Evolutionary conservation across 257 asterid species (phyloP).

Genomic region (Solanum rostratum): DNA sequence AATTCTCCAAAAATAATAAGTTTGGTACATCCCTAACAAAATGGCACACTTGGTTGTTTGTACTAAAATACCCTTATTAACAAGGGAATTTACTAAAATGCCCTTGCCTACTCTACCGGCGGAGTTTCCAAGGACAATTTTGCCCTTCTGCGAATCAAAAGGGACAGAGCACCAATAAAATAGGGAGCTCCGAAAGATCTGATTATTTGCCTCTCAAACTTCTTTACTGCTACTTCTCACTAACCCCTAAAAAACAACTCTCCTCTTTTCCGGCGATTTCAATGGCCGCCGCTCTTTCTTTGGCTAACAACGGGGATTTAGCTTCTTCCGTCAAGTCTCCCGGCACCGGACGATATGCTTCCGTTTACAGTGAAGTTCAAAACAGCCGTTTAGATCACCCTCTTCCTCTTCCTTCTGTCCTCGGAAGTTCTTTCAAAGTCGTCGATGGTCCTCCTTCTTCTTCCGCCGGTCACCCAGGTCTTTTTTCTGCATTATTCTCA

Average conservation of each 20-base stretch:
- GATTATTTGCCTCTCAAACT: conserved; percentile 2
- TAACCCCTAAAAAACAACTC: background rate
- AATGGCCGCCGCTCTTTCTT: conserved; percentile 31
- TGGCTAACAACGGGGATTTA: conserved; percentile 21
- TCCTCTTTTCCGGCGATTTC: background rate
- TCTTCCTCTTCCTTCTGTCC: conserved; percentile 84
- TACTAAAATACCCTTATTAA: conserved; percentile 1
- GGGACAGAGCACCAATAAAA: background rate
- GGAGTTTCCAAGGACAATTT: conserved; percentile 20
- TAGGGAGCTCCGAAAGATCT: conserved; percentile 7
- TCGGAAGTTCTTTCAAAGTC: conserved; percentile 51
- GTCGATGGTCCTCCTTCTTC: conserved; percentile 85
- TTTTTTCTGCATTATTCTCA: background rate
- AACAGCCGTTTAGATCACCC: conserved; percentile 76
- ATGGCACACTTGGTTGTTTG: background rate
- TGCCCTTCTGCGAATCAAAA: conserved; percentile 4
- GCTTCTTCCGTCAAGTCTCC: conserved; percentile 18
- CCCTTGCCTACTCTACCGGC: background rate
- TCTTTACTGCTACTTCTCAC: background rate
- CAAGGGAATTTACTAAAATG: background rate
- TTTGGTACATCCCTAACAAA: background rate
- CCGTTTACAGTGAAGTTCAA: conserved; percentile 88
- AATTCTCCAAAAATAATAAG: no score
- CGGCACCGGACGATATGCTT: conserved; percentile 36
- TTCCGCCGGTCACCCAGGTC: conserved; percentile 99